Conservation (phyloP, 106 monocot species). For the Allium sativum region DNA sequence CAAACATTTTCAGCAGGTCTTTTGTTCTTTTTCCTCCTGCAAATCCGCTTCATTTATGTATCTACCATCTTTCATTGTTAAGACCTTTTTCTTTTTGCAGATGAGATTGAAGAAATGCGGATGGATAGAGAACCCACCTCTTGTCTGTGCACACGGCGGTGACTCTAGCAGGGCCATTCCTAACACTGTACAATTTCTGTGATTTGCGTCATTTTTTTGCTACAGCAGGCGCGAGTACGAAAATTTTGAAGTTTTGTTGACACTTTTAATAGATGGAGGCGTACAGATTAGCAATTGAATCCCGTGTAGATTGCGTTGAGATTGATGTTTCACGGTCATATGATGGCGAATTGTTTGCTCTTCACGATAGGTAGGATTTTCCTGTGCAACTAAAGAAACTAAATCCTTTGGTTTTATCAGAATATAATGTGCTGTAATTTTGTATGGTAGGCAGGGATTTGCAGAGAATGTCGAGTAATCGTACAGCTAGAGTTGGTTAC, state of each 20-base stretch:
- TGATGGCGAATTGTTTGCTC: constrained; percentile 80
- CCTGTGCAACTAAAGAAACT: neutral
- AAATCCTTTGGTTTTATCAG: neutral
- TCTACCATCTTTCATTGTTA: too few relatives aligned
- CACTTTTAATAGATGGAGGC: constrained; percentile 59
- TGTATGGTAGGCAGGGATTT: constrained; percentile 91
- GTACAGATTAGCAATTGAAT: constrained; percentile 44
- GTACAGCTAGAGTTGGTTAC: constrained; percentile 59
- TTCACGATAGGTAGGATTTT: constrained; percentile 68
- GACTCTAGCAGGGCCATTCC: constrained; percentile 59
- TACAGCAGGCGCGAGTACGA: too few relatives aligned
- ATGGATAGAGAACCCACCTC: constrained; percentile 62
- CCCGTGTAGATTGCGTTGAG: constrained; percentile 85
- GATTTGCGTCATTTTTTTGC: neutral
- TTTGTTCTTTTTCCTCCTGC: neutral
- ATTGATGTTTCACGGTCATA: constrained; percentile 83
- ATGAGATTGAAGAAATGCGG: constrained; percentile 50
- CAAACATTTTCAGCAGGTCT: constrained; percentile 49
- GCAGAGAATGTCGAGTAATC: constrained; percentile 77
- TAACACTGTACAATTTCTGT: constrained; percentile 45
- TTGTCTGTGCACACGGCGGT: constrained; percentile 92
- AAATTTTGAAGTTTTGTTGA: too few relatives aligned
- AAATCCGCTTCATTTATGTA: too few relatives aligned
- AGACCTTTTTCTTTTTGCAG: constrained; percentile 18
- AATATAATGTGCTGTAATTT: constrained; percentile 14